These are phyloP conservation scores for Stropharia rugosoannulata DNA, from an alignment of 768 basidiomycete species.

Conservation along the genomic window DNA sequence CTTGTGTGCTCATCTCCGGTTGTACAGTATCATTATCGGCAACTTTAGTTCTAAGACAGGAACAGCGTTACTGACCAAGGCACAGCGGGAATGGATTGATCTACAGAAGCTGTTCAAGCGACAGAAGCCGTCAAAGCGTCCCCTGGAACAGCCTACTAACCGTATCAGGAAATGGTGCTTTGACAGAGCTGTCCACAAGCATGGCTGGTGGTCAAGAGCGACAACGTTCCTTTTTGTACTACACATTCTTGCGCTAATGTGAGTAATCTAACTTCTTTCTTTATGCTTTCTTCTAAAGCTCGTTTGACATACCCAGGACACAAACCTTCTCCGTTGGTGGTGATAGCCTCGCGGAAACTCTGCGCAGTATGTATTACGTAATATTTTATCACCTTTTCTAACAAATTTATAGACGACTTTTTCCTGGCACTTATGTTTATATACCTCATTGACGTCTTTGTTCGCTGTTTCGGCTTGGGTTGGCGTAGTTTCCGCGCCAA, in stretches of 20 bases:
- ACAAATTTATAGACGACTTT: constrained; percentile 54
- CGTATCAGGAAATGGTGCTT: constrained; percentile 81
- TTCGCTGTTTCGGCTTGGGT: constrained; percentile 85
- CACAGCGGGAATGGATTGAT: constrained; percentile 95
- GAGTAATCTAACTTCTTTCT: constrained; percentile 24
- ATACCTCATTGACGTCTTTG: constrained; percentile 73
- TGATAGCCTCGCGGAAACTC: constrained; percentile 42
- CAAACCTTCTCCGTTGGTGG: constrained; percentile 59
- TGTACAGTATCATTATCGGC: constrained; percentile 85
- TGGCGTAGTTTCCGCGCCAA: constrained; percentile 82
- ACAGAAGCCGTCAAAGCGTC: constrained; percentile 84
- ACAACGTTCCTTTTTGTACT: constrained; percentile 79
- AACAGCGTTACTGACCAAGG: constrained; percentile 77
- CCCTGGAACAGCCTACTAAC: constrained; percentile 55
- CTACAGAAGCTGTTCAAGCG: constrained; percentile 84
- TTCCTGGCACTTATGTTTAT: constrained; percentile 73
- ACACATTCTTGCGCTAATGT: constrained; percentile 86
- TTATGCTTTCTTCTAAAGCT: not conserved
- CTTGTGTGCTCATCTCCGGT: not conserved
- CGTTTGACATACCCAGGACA: constrained; percentile 49
- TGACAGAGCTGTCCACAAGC: constrained; percentile 86
- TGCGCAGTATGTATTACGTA: constrained; percentile 52
- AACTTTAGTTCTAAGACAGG: constrained; percentile 90
- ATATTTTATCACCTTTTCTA: not conserved
- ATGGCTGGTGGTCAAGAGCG: constrained; percentile 86